A percentile compares a stretch with the other conserved stretches of the same genome.
Conservation (phyloP, 768 basidiomycete genomes). For the Arthromyces matolae region DNA sequence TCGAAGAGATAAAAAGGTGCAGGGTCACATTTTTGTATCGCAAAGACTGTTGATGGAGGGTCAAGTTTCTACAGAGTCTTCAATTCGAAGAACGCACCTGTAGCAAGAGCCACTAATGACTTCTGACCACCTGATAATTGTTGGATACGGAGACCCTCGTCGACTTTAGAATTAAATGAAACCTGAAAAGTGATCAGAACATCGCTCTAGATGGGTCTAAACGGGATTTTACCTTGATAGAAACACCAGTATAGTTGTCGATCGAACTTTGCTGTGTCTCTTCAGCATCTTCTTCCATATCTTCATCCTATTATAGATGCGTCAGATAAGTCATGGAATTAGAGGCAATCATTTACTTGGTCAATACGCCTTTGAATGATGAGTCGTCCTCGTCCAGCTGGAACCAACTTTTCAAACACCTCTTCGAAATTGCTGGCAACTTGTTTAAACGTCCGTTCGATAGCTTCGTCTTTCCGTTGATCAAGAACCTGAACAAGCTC, state of each 20-base stretch:
- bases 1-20: conserved; percentile 99
- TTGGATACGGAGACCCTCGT: conserved; percentile 94
- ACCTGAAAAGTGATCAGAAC: conserved; percentile 49
- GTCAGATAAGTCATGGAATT: background rate
- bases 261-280: conserved; percentile 72
- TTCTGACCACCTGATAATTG: conserved; percentile 98
- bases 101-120: conserved; percentile 91
- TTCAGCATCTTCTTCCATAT: conserved; percentile 67
- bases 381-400: conserved; percentile 84
- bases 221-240: conserved; percentile 70
- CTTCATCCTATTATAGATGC: conserved; percentile 56
- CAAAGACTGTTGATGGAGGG: conserved; percentile 67
- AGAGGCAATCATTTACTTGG: conserved; percentile 44
- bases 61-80: background rate
- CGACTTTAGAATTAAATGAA: conserved; percentile 97
- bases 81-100: conserved; percentile 48
- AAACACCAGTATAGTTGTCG: conserved; percentile 95
- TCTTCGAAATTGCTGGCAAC: conserved; percentile 97
- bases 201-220: background rate
- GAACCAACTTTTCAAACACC: conserved; percentile 94
- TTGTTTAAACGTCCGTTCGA: conserved; percentile 97
- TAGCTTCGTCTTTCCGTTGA: conserved; percentile 97
- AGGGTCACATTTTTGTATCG: conserved; percentile 98
- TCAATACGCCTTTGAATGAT: conserved; percentile 93
- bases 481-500: conserved; percentile 92